phyloP scores from a whole-genome alignment of 2,329 filamentous ascomycete species.

The Hypomyces rosellus region DNA sequence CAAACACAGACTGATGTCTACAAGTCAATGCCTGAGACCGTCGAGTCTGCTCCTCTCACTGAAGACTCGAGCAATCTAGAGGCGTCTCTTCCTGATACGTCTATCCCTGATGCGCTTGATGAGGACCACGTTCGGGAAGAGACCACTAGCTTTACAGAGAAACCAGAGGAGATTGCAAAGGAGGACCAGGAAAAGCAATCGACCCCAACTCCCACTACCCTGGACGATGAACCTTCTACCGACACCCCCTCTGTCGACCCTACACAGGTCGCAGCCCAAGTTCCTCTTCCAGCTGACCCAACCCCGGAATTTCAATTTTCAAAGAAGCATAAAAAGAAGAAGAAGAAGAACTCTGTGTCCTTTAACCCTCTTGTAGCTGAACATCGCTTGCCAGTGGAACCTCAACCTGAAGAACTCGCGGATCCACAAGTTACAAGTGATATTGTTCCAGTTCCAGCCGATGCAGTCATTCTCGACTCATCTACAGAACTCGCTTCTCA shows the following conservation, averaged over 20 bases:
- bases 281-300: no score
- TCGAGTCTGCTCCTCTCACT: background rate
- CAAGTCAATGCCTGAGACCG: background rate
- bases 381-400: background rate
- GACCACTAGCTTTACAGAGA: background rate
- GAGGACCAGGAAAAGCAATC: no score
- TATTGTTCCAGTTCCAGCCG: background rate
- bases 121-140: background rate
- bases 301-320: no score
- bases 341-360: slow-evolving; percentile 15
- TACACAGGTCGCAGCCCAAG: no score
- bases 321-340: slow-evolving; percentile 15
- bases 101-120: background rate
- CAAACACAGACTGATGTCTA: background rate
- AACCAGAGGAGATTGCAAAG: slow-evolving; percentile 1
- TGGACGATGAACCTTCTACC: no score
- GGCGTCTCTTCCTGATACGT: background rate
- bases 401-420: background rate
- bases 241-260: no score
- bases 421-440: background rate
- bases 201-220: no score
- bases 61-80: background rate
- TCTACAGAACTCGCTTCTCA: background rate
- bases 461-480: background rate
- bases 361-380: background rate